phyloP scores from a whole-genome alignment of 495 filamentous ascomycete species.

The Margaritispora aquatica region DNA sequence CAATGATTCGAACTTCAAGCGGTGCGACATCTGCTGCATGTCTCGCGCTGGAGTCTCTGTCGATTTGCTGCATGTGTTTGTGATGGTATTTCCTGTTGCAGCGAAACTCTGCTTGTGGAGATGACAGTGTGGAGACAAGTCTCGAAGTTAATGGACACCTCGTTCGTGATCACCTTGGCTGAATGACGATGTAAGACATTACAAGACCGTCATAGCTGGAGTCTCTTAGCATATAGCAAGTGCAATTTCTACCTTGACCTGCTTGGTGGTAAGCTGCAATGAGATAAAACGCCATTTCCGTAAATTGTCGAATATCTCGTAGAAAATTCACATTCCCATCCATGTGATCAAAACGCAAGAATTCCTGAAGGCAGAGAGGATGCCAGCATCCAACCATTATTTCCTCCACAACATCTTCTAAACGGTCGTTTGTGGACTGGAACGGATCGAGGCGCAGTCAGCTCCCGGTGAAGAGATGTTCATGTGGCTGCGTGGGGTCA shows the following conservation, averaged over 20 bases:
- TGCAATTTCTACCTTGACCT: no score
- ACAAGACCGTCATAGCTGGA: background rate
- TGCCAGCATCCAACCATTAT: conserved; percentile 7
- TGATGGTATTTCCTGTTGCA: background rate
- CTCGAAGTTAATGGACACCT: background rate
- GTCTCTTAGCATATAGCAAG: background rate
- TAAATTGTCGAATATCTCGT: conserved; percentile 4
- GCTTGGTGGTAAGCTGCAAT: no score
- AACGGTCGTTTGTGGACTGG: background rate
- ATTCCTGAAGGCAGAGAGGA: background rate
- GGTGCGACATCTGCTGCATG: background rate
- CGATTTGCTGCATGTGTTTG: background rate
- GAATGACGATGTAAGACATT: background rate
- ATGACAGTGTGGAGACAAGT: background rate
- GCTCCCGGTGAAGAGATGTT: background rate
- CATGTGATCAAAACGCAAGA: background rate
- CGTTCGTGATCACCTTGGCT: background rate
- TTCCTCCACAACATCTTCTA: no score
- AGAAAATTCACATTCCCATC: background rate
- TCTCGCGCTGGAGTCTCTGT: background rate
- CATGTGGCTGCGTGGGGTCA: conserved; percentile 14
- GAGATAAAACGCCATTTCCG: no score
- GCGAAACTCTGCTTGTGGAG: background rate
- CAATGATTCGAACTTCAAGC: background rate
- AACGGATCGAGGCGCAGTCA: background rate